These are phyloP conservation scores for Rossbeevera mucosa DNA, from an alignment of 768 basidiomycete genomes.

Conservation along the genomic window DNA sequence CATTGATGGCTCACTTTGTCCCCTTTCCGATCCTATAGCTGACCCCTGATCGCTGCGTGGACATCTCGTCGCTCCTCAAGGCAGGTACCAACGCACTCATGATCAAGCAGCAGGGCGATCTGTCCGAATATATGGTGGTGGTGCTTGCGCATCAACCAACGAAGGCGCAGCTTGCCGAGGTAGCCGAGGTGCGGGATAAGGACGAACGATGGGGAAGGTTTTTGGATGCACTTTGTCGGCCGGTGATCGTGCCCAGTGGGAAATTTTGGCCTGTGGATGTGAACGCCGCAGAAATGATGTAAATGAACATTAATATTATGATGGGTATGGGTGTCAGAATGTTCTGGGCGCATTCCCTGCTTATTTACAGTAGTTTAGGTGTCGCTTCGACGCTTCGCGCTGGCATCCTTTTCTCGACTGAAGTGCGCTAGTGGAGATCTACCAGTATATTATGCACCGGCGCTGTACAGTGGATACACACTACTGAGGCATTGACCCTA, in stretches of 20 bases:
- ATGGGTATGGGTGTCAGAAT: too few species aligned
- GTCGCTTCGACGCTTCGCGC: too few species aligned
- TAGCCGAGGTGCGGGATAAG: constrained; percentile 8
- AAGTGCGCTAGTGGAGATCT: too few species aligned
- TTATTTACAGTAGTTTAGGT: too few species aligned
- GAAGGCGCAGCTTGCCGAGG: constrained; percentile 35
- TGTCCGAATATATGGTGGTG: constrained; percentile 43
- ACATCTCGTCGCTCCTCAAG: constrained; percentile 44
- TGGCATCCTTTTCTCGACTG: too few species aligned
- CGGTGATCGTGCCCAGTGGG: neutral
- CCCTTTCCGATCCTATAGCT: constrained; percentile 29
- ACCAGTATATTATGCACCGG: too few species aligned
- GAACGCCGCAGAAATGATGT: neutral
- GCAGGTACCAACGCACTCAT: constrained; percentile 41
- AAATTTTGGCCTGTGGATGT: neutral
- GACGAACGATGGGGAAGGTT: constrained; percentile 22
- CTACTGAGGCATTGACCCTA: too few species aligned
- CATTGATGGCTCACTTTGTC: neutral
- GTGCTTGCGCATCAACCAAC: constrained; percentile 51
- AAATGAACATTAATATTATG: too few species aligned
- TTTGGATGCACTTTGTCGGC: constrained; percentile 14
- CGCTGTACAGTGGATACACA: too few species aligned
- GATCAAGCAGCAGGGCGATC: constrained; percentile 40
- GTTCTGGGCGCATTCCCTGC: too few species aligned
- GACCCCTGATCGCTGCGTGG: constrained; percentile 46